phyloP scores from a whole-genome alignment of 2,329 filamentous ascomycete species.

The Exophiala sideris region DNA sequence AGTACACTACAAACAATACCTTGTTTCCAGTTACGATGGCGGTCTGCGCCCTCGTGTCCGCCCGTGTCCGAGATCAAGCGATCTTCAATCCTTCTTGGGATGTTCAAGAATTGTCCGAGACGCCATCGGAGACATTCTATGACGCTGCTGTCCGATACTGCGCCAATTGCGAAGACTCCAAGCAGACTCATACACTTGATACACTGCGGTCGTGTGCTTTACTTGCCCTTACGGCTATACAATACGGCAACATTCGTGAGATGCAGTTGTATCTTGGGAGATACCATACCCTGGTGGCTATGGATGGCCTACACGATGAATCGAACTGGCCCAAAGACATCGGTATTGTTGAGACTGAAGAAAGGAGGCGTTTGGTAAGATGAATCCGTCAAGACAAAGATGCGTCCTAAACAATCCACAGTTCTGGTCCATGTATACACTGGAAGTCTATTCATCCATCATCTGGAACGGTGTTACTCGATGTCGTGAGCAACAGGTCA shows the following conservation, averaged over 20 bases:
- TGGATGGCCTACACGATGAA: conserved; percentile 54
- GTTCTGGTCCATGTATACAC: conserved; percentile 58
- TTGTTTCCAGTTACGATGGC: conserved; percentile 53
- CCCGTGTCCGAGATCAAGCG: conserved; percentile 50
- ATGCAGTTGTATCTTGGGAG: conserved; percentile 53
- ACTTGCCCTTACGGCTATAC: conserved; percentile 50
- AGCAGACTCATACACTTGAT: conserved; percentile 33
- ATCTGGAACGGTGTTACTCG: conserved; percentile 51
- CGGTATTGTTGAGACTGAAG: conserved; percentile 46
- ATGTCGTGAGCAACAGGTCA: conserved; percentile 45
- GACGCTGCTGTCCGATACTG: conserved; percentile 40
- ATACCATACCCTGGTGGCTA: conserved; percentile 49
- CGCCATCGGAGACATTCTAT: conserved; percentile 45
- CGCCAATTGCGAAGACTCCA: conserved; percentile 29
- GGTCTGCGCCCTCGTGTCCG: conserved; percentile 49
- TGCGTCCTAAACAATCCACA: conserved; percentile 23
- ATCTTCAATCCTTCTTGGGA: conserved; percentile 38
- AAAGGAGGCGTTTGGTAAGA: conserved; percentile 47
- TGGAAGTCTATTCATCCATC: conserved; percentile 54
- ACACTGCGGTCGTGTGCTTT: conserved; percentile 48
- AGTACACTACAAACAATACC: conserved; percentile 43
- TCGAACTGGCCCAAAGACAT: conserved; percentile 49
- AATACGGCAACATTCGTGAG: conserved; percentile 48
- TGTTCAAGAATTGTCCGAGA: conserved; percentile 31
- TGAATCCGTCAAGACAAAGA: background rate